Conservation (phyloP, 169 alveolate species). For the Plasmodium inui region DNA sequence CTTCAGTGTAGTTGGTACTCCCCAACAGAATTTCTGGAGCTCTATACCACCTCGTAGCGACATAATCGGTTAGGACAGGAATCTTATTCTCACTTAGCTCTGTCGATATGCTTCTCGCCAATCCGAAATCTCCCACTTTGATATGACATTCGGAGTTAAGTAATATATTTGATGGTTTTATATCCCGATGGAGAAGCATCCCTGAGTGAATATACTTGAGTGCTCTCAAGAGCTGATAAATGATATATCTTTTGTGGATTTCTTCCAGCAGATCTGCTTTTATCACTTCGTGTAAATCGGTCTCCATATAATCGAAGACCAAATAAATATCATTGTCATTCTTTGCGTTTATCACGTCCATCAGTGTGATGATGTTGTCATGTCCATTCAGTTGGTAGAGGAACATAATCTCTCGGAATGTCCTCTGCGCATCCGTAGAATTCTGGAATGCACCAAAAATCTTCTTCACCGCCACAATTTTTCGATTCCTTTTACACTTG, state of each 20-base stretch:
- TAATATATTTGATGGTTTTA: slow-evolving; percentile 98
- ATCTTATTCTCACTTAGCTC: slow-evolving; percentile 83
- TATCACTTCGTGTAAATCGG: slow-evolving; percentile 99
- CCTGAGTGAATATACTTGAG: slow-evolving; percentile 96
- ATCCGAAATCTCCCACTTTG: slow-evolving; percentile 98
- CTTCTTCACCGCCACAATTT: slow-evolving; percentile 98
- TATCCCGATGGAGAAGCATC: slow-evolving; percentile 97
- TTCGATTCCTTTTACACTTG: slow-evolving; percentile 94
- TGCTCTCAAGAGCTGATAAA: slow-evolving; percentile 93
- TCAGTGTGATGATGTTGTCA: slow-evolving; percentile 95
- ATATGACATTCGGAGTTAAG: slow-evolving; percentile 97
- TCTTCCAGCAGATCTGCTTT: slow-evolving; percentile 97
- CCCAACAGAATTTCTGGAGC: slow-evolving; percentile 98
- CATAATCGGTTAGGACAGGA: slow-evolving; percentile 97
- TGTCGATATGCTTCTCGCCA: slow-evolving; percentile 92
- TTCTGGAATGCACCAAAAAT: slow-evolving; percentile 99
- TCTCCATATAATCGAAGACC: slow-evolving; percentile 97
- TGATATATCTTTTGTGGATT: slow-evolving; percentile 94
- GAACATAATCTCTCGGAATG: slow-evolving; percentile 98
- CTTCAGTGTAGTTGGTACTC: slow-evolving; percentile 97
- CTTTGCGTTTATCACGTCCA: slow-evolving; percentile 95
- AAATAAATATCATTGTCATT: slow-evolving; percentile 98
- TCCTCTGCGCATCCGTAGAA: slow-evolving; percentile 99
- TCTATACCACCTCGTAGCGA: slow-evolving; percentile 99
- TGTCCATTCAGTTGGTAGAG: slow-evolving; percentile 94